These are phyloP conservation scores for Lasiodiplodia theobromae DNA, from an alignment of 2,329 filamentous ascomycete species.

Conservation along the genomic window DNA sequence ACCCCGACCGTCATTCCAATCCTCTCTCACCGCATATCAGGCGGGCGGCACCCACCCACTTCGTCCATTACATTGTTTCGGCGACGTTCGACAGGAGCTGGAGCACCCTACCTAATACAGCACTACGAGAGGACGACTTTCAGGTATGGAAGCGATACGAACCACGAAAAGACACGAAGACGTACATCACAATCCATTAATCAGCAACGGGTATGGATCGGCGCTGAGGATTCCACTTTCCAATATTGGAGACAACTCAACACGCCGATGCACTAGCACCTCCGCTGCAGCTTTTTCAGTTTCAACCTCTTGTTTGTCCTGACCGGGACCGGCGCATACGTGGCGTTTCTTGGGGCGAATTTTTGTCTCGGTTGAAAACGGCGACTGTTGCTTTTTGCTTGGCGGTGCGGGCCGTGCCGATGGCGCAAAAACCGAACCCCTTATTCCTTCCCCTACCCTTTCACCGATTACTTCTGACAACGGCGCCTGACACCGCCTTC, in stretches of 20 bases:
- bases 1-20: conserved; percentile 2
- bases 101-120: conserved; percentile 19
- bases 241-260: background rate
- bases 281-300: conserved; percentile 16
- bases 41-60: conserved; percentile 11
- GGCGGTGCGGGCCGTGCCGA: conserved; percentile 27
- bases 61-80: conserved; percentile 17
- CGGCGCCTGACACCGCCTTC: conserved; percentile 22
- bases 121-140: conserved; percentile 20
- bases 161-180: conserved; percentile 23
- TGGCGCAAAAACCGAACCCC: conserved; percentile 25
- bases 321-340: conserved; percentile 25
- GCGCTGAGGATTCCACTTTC: conserved; percentile 18
- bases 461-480: conserved; percentile 19
- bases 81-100: conserved; percentile 10
- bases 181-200: conserved; percentile 23
- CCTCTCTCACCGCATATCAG: conserved; percentile 17
- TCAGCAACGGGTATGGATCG: conserved; percentile 19
- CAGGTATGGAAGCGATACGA: conserved; percentile 23
- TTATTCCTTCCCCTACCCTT: conserved; percentile 20
- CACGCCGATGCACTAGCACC: conserved; percentile 4
- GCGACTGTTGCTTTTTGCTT: conserved; percentile 25
- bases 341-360: conserved; percentile 21
- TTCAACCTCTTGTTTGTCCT: conserved; percentile 22
- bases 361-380: conserved; percentile 27